phyloP scores from a whole-genome alignment of 306 rosid genomes.

The Echinosophora koreensis region DNA sequence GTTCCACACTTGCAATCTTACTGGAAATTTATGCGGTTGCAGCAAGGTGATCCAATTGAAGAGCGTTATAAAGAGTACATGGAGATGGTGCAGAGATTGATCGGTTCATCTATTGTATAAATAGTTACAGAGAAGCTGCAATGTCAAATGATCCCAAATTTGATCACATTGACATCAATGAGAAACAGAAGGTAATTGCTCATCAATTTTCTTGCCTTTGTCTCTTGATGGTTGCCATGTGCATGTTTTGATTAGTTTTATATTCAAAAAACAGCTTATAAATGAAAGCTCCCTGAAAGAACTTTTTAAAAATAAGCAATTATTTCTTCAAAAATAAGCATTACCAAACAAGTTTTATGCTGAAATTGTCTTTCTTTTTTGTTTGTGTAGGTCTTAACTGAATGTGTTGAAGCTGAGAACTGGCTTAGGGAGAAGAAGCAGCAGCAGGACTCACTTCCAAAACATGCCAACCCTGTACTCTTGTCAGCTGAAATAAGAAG shows the following conservation, averaged over 20 bases:
- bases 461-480: conserved; percentile 78
- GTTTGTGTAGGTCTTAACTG: conserved; percentile 67
- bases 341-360: background rate
- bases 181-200: conserved; percentile 76
- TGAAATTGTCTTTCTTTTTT: background rate
- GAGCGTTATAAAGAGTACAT: conserved; percentile 73
- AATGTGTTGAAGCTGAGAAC: conserved; percentile 89
- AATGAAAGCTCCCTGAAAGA: background rate
- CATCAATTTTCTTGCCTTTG: background rate
- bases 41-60: conserved; percentile 97
- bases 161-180: conserved; percentile 83
- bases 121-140: conserved; percentile 88
- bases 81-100: conserved; percentile 76
- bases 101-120: conserved; percentile 64
- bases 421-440: conserved; percentile 87
- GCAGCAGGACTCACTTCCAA: conserved; percentile 82
- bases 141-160: conserved; percentile 73
- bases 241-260: background rate
- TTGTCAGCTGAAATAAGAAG: conserved; percentile 75
- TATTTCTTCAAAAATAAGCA: background rate
- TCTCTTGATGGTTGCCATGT: background rate
- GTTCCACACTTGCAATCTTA: conserved; percentile 33
- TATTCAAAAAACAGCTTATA: too few species aligned
- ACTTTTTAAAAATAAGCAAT: background rate
- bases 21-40: conserved; percentile 40